Evolutionary conservation across 306 rosid genomes (phyloP), one percentile per base, ranked within the genome.

Genomic region (Sophora flavescens): DNA sequence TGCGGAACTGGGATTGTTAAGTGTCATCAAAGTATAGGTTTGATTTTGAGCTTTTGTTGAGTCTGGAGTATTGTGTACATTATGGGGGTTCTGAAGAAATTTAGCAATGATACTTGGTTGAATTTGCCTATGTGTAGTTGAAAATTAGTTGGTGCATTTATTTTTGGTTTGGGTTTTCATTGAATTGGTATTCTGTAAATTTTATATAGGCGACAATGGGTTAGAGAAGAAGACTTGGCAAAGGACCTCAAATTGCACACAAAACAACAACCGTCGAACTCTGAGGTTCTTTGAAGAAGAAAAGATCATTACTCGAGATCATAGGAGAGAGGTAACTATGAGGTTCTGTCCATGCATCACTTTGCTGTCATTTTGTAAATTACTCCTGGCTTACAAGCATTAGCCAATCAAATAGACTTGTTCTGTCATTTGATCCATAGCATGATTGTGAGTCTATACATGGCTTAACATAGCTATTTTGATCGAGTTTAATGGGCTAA

Each of bases 201-300:
- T 80, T 53, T 53, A 8, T 56, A 38, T 63, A 92, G 99, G 72
- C 93, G 96, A 11, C 98, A 93, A 86, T 96, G 99, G 99, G 97
- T 96, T 47, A 86, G 97, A 17, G 98, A 92, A 84, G 97, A 96
- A 77, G 98, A 96, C 85, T 89, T 96, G 84, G 98, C 97, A 59
- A 96, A 96, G 93, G 97, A 93, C 82, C 92, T 93, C 75, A 91
- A 93, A 75, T 79, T 35, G 39, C 39, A 35, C 6, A 4, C 39
- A 0, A 35, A 35, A 4, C 39, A 35, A 35, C 39, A 4, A 4
- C 4, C 39, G 39, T 35, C 39, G 39, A 35, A 35, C 92, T 68
- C 74, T 93, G 74, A 85, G 92, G 47, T 89, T 87, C 72, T 91
- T 96, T 72, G 99, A 96, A 84, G 99, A 92, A 84, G 99, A 96